Base-by-base conservation (phyloP, 2,329 filamentous ascomycete genomes). In the Pseudopyrenochaeta lycopersici region DNA sequence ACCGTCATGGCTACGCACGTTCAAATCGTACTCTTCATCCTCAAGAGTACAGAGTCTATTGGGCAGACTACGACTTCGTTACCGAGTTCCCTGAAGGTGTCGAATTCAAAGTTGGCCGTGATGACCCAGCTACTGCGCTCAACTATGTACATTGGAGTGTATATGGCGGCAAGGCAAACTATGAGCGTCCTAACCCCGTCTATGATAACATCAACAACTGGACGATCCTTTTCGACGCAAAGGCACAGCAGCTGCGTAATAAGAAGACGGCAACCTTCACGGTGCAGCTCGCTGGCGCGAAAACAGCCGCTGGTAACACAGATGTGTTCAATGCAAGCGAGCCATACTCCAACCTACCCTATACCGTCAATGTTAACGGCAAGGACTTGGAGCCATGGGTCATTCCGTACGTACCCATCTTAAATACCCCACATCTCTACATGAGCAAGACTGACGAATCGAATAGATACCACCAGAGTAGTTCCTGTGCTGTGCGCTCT, bases 71-170 rank as follows among this genome's bases (percentile, higher is more conserved):
- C 62, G 85, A 88, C 66, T 88, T 84, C 67, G 76, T 79, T 0
- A 71, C 74, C 1, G 85, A 88, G 35, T 88, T 86, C 60, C 85
- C 85, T 0, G 57, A 81, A 0, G 85, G 85, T 4, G 79, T 88
- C 1, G 77, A 75, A n/a, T 89, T 84, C 73, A 80, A 80, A 18
- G 80, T 88, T 1, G 85, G 85, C 11, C 71, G 81, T 64, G 82
- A 80, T 57, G 73, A 84, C 20, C 77, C 76, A 11, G 73, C 72
- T 0, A 69, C 73, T 4, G 84, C 86, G 57, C 76, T 86, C 53
- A 88, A 88, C 70, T 87, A 87, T 46, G 82, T 88, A 4, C 86
- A 88, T 65, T 88, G 86, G 86, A 83, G 81, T 54, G 83, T 85
- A 9, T 87, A 86, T 62, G 85, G 85, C 2, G 82, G 83, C n/a